Evolutionary conservation across 257 asterid species (phyloP), one percentile per base, ranked within the genome.

Genomic region (Henckelia pumila): DNA sequence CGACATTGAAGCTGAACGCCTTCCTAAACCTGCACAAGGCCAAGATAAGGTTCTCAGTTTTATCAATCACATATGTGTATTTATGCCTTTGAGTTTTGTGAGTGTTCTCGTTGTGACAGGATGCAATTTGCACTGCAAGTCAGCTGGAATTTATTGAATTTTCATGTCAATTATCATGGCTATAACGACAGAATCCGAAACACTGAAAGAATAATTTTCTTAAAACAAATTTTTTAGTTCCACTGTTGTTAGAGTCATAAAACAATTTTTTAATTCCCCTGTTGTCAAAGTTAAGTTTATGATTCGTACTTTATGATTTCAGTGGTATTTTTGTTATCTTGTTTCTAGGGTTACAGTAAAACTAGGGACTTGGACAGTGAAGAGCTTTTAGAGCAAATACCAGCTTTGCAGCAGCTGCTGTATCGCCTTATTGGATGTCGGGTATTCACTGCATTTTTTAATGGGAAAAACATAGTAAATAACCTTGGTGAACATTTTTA

Each of bases 351-450:
- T 44, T 88, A 84, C 76, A 83, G 97, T 82, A 91, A 76, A 88
- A 91, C 96, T 71, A 83, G 91, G 77, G 99, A 91, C 80, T 78
- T 94, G 87, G 86, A 75, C 72, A 83, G 91, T 72, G 96, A 88
- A 70, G 96, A 88, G 70, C 92, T 91, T 69, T 73, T 94, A 67
- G 98, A 94, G 26, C 99, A 88, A 63, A 78, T 94, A 80, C 97
- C 99, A 66, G 83, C 96, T 72, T 73, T 94, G 82, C 99, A 94
- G 80, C 96, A 94, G 82, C 79, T 91, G 80, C 82, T 91, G 28
- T 81, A 83, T 75, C 99, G 98, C 71, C 96, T 94, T 75, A 78
- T 88, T 65, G 97, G 96, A 68, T 94, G 99, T 65, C 97, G 95
- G 97, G 99, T 92, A 85, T 22, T 56, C 61, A 40, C 68, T 35